A percentile compares a stretch with the other conserved stretches of the same genome.
Evolutionary conservation across 176 grass and related monocot species (phyloP).

Genomic region (Melocanna baccifera): DNA sequence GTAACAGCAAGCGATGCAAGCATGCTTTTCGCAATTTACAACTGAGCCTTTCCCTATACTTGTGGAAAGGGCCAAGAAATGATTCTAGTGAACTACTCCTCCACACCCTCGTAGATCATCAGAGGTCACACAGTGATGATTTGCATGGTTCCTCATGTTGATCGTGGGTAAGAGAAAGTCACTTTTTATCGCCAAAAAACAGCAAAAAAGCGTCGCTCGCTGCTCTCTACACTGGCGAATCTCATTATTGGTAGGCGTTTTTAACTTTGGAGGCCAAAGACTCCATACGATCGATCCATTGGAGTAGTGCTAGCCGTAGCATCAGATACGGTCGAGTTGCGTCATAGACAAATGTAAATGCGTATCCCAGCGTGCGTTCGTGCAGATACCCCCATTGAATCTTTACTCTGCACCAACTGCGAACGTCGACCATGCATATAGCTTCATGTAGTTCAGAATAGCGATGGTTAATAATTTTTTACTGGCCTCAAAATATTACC

Average conservation of each 20-base stretch:
- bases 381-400: not conserved
- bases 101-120: not conserved
- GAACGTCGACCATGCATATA: not conserved
- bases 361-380: not conserved
- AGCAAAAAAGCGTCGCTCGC: not conserved
- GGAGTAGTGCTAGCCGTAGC: not conserved
- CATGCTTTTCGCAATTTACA: not conserved
- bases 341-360: not conserved
- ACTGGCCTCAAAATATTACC: not conserved
- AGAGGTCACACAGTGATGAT: conserved; percentile 14
- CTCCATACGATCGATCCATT: not conserved
- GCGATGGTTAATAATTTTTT: no score
- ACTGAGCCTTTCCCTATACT: not conserved
- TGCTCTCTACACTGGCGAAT: conserved; percentile 24
- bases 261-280: not conserved
- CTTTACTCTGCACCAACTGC: not conserved
- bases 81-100: not conserved
- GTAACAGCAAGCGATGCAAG: not conserved
- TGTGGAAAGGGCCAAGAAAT: conserved; percentile 1
- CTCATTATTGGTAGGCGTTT: conserved; percentile 29
- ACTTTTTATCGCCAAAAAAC: conserved; percentile 47
- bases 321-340: conserved; percentile 10
- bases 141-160: conserved; percentile 46
- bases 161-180: conserved; percentile 22
- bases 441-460: no score